A percentile compares a stretch with the other conserved stretches of the same genome.
phyloP scores from a whole-genome alignment of 495 filamentous ascomycete genomes.

The Acidiella bohemica region DNA sequence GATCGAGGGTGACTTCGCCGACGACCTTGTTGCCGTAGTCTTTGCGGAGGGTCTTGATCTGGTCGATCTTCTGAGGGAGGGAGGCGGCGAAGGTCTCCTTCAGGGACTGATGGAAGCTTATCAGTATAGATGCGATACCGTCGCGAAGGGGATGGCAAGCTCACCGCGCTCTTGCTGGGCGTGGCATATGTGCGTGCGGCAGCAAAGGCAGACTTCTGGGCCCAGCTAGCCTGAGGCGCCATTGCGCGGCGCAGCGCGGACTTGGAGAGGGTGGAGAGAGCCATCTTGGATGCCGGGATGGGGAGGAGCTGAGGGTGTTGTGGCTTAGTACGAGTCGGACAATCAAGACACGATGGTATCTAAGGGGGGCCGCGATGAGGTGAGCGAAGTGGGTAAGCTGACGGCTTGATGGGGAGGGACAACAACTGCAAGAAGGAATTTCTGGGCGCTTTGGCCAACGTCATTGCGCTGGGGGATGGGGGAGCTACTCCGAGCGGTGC shows the following conservation, averaged over 20 bases:
- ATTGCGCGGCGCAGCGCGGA: constrained; percentile 15
- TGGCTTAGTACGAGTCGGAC: no score
- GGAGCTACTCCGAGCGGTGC: no score
- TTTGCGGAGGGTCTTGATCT: constrained; percentile 97
- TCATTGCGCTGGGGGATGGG: no score
- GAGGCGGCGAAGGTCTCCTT: constrained; percentile 97
- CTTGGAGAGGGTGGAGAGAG: constrained; percentile 10
- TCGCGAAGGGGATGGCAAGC: neutral
- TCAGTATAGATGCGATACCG: neutral
- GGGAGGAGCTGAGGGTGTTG: neutral
- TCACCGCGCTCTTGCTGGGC: constrained; percentile 13
- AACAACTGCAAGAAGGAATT: no score
- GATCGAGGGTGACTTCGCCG: constrained; percentile 96
- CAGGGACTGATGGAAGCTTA: constrained; percentile 49
- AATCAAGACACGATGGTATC: neutral
- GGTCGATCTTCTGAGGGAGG: constrained; percentile 88
- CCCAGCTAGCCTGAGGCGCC: constrained; percentile 7
- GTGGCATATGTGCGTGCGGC: constrained; percentile 17
- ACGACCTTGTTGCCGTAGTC: constrained; percentile 88
- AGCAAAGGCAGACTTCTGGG: constrained; percentile 11
- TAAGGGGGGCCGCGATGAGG: no score
- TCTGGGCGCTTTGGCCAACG: no score
- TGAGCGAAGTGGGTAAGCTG: no score
- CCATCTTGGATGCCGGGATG: constrained; percentile 3
- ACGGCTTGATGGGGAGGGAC: no score